Evolutionary conservation across 1,139 yeast genomes (phyloP).

Genomic region (Suhomyces bokatorum): DNA sequence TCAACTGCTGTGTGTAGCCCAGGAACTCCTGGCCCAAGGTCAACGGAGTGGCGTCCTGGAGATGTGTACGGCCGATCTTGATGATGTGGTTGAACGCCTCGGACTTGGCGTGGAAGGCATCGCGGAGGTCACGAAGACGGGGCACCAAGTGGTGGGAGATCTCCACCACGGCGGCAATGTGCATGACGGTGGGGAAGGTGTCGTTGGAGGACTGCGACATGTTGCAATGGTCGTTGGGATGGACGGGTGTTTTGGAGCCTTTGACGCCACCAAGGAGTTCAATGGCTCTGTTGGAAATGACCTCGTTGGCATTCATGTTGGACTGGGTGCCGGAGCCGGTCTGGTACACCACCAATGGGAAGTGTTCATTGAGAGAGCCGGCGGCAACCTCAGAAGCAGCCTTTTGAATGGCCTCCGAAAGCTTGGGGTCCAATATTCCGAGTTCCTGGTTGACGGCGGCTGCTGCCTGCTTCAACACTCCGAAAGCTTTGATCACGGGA

Average conservation of each 20-base stretch:
- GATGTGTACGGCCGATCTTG: conserved; percentile 97
- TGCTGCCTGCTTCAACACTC: conserved; percentile 90
- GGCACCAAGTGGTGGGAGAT: conserved; percentile 76
- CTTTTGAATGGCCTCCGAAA: conserved; percentile 80
- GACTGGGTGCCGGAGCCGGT: conserved; percentile 99
- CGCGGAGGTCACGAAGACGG: conserved; percentile 72
- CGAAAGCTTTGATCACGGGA: conserved; percentile 89
- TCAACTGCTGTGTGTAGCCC: conserved; percentile 91
- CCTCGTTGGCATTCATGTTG: conserved; percentile 98
- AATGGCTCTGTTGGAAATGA: conserved; percentile 95
- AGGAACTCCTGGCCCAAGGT: conserved; percentile 98
- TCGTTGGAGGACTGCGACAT: conserved; percentile 98
- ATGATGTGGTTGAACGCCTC: conserved; percentile 85
- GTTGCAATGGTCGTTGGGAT: conserved; percentile 98
- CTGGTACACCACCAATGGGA: conserved; percentile 97
- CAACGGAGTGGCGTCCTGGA: conserved; percentile 98
- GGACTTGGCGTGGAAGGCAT: conserved; percentile 71
- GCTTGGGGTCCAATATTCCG: conserved; percentile 78
- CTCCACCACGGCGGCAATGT: conserved; percentile 95
- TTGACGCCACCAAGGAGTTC: conserved; percentile 88
- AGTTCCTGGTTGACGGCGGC: conserved; percentile 85
- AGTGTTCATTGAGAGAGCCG: conserved; percentile 89
- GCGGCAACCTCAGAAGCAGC: conserved; percentile 95
- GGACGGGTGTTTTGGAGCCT: conserved; percentile 92
- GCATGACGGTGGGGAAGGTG: conserved; percentile 99